Conservation (phyloP, 2,329 filamentous ascomycete genomes). For the Fusarium sp. region DNA sequence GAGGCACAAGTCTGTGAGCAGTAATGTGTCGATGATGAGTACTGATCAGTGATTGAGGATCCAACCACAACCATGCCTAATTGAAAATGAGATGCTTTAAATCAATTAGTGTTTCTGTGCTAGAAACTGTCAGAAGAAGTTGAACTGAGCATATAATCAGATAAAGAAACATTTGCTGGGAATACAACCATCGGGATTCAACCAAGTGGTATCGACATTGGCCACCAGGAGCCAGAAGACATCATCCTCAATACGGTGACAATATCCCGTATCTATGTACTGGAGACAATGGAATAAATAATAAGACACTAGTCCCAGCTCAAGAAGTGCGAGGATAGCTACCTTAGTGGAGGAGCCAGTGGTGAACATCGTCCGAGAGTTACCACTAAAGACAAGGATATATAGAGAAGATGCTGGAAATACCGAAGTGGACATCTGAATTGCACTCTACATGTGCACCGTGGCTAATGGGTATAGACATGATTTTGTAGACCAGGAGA, state of each 20-base stretch:
- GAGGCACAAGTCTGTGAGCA: neutral
- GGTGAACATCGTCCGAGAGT: too few relatives aligned
- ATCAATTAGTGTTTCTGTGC: neutral
- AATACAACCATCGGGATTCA: neutral
- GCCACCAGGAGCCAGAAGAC: neutral
- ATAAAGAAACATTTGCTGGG: neutral
- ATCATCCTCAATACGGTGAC: neutral
- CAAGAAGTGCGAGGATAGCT: neutral
- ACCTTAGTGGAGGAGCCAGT: neutral
- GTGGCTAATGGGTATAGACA: too few relatives aligned
- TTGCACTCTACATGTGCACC: neutral
- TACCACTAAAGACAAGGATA: neutral
- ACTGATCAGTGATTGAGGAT: neutral
- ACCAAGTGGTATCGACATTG: neutral
- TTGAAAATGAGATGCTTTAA: neutral
- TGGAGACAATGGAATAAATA: neutral
- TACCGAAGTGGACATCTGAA: neutral
- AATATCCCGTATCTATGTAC: neutral
- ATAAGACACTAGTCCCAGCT: neutral
- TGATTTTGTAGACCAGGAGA: neutral
- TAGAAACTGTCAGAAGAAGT: neutral
- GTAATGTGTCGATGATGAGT: neutral
- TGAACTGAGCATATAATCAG: neutral
- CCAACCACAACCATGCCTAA: neutral
- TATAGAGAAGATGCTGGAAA: neutral